A percentile compares a stretch with the other conserved stretches of the same genome.
These are phyloP conservation scores for Xylaria sp. DNA, from an alignment of 2,329 filamentous ascomycete genomes.

Conservation along the genomic window DNA sequence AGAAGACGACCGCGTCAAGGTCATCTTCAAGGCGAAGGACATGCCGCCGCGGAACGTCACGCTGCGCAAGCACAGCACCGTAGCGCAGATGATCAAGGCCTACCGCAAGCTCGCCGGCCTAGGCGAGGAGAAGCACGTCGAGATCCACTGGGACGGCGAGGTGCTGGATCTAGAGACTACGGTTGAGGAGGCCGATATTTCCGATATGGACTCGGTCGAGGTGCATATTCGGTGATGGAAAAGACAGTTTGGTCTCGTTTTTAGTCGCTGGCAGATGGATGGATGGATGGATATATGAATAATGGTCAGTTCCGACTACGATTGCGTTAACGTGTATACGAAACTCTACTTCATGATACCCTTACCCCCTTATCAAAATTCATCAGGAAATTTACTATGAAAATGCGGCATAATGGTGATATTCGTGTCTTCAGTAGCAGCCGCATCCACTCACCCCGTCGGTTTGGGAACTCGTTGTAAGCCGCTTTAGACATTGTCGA, in stretches of 20 bases:
- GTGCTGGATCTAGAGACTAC: slow-evolving; percentile 68
- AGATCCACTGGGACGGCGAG: slow-evolving; percentile 81
- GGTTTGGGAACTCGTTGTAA: neutral
- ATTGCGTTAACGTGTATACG: slow-evolving; percentile 18
- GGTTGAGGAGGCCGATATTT: slow-evolving; percentile 75
- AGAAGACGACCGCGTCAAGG: slow-evolving; percentile 52
- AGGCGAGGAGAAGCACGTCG: slow-evolving; percentile 62
- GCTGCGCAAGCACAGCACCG: slow-evolving; percentile 65
- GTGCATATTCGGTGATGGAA: slow-evolving; percentile 69
- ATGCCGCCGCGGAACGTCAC: slow-evolving; percentile 62
- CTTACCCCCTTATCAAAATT: slow-evolving; percentile 13
- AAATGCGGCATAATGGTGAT: neutral
- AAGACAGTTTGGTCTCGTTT: neutral
- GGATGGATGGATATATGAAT: slow-evolving; percentile 8
- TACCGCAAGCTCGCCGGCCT: slow-evolving; percentile 69
- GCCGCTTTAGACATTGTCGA: neutral
- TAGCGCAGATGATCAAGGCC: slow-evolving; percentile 70
- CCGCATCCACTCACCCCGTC: neutral
- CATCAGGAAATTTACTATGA: neutral
- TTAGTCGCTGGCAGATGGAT: neutral
- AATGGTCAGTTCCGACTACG: neutral
- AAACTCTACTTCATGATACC: slow-evolving; percentile 32
- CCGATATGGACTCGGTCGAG: slow-evolving; percentile 80
- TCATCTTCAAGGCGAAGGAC: slow-evolving; percentile 66
- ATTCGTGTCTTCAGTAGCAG: neutral